A percentile compares a stretch with the other conserved stretches of the same genome.
Conservation (phyloP, 2,329 filamentous ascomycete species). For the Beauveria medogensis region DNA sequence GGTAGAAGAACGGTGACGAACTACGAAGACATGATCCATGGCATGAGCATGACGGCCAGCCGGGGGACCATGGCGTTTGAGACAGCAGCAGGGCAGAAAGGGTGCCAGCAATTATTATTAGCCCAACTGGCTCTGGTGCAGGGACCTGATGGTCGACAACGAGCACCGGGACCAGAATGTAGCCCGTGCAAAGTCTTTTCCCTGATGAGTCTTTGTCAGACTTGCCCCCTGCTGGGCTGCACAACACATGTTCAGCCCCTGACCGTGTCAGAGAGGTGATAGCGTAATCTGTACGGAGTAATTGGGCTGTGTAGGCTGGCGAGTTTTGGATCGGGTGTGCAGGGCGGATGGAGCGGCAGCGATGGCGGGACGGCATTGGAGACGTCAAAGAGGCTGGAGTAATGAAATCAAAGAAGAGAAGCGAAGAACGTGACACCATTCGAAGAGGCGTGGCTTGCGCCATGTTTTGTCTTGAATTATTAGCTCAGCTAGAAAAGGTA, state of each 20-base stretch:
- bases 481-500: neutral
- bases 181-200: neutral
- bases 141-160: neutral
- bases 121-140: neutral
- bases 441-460: neutral
- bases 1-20: neutral
- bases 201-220: neutral
- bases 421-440: neutral
- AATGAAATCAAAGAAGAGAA: neutral
- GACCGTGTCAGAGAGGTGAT: neutral
- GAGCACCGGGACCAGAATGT: neutral
- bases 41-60: neutral
- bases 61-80: conserved; percentile 2
- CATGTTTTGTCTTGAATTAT: neutral
- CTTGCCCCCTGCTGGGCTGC: neutral
- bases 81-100: neutral
- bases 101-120: neutral
- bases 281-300: too few species aligned
- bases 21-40: conserved; percentile 4
- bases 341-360: conserved; percentile 3
- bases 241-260: neutral
- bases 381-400: neutral
- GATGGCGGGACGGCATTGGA: neutral
- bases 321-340: neutral
- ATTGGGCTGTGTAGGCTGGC: neutral